Base-by-base conservation (phyloP, 208 protist species). In the Trypanosoma lewisi region DNA sequence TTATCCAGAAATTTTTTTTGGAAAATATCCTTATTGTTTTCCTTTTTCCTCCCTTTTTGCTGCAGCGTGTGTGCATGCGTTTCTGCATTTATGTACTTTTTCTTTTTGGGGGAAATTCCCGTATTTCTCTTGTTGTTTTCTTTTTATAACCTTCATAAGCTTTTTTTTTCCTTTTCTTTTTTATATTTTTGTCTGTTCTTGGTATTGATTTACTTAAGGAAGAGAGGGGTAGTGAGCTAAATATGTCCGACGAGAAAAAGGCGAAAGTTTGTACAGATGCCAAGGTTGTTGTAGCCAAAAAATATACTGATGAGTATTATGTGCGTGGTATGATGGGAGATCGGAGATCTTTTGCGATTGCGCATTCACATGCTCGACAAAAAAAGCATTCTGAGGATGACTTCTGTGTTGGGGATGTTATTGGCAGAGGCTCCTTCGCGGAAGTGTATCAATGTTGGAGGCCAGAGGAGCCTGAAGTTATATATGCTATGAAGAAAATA, bases 371-470 rank as follows among this genome's bases (percentile, higher is more conserved):
- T 54, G 45, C 76, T 51, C 72, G 75, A n/a, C 63, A 91, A 27
- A 52, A 80, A 31, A 65, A 73, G 5, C 67, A 97, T 16, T 77
- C 48, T n/a, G 42, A 53, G 7, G 49, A 64, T 19, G 92, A 97
- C 61, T 98, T 98, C 80, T 70, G 93, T 27, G 53, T 83, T 4
- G 47, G 97, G 17, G 87, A 86, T 37, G 54, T 95, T 12, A 96
- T 98, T 72, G 96, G 96, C 6, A 52, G 83, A n/a, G 96, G 96
- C 31, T 89, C 93, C 17, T 98, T 98, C 80, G 96, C 95, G 14
- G 93, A 97, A 59, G 96, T 97, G 30, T 58, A 55, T 19, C 67
- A 83, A 36, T 80, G 67, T 47, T 75, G 71, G 65, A 73, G 75
- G 51, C 81, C 85, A 59, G 89, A 89, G 27, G 77, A 87, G 14